A percentile compares a stretch with the other conserved stretches of the same genome.
phyloP scores from a whole-genome alignment of 179 eudicot genomes.

The Drosera spatulata region DNA sequence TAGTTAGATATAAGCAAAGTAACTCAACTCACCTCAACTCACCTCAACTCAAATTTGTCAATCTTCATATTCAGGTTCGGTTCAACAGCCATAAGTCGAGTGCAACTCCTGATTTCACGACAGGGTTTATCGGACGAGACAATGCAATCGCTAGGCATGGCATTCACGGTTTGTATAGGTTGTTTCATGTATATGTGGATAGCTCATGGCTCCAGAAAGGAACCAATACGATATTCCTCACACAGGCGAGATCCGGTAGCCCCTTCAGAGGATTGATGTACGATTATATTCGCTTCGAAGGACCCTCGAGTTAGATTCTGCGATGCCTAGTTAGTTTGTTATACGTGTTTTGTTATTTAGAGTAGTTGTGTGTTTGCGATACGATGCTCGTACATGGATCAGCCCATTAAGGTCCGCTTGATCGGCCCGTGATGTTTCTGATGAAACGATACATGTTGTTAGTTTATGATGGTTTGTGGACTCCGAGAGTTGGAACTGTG shows the following conservation, averaged over 20 bases:
- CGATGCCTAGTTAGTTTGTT: no score
- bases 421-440: no score
- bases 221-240: slow-evolving; percentile 26
- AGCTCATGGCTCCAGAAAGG: slow-evolving; percentile 13
- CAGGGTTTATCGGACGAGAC: slow-evolving; percentile 28
- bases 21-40: no score
- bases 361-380: no score
- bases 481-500: no score
- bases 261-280: slow-evolving; percentile 32
- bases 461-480: no score
- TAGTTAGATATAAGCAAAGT: no score
- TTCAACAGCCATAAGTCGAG: slow-evolving; percentile 10
- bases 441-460: no score
- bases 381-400: no score
- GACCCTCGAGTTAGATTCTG: background rate
- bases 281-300: slow-evolving; percentile 41
- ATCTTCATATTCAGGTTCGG: slow-evolving; percentile 15
- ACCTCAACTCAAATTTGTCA: no score
- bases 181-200: slow-evolving; percentile 9
- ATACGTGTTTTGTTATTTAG: no score
- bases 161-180: slow-evolving; percentile 36
- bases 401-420: no score
- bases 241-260: slow-evolving; percentile 14
- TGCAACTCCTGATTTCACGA: slow-evolving; percentile 17
- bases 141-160: slow-evolving; percentile 53